Percentiles rank a stretch among this genome's conserved stretches.
Conservation (phyloP, 352 stramenopile species). For the Phytophthora pinifolia region DNA sequence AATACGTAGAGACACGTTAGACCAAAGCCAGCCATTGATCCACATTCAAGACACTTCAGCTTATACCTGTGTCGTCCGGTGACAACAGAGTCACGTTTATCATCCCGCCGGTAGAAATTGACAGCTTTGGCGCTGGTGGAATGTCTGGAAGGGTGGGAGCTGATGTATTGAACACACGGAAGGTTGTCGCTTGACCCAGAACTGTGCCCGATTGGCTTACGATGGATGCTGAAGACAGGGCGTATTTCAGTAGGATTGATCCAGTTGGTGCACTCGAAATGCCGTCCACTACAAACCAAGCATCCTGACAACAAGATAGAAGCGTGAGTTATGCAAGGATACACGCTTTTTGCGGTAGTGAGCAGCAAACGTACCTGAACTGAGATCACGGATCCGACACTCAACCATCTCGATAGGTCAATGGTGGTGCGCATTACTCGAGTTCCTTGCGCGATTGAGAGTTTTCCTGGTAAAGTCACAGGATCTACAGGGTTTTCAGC, state of each 20-base stretch:
- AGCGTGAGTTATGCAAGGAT: too few relatives aligned
- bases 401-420: conserved; percentile 38
- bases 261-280: conserved; percentile 34
- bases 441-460: conserved; percentile 40
- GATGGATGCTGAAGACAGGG: conserved; percentile 27
- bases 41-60: background rate
- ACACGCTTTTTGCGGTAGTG: too few relatives aligned
- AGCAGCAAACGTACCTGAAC: conserved; percentile 29
- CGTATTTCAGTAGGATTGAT: conserved; percentile 32
- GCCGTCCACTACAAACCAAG: conserved; percentile 41
- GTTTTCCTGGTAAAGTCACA: conserved; percentile 24
- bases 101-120: conserved; percentile 47
- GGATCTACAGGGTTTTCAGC: conserved; percentile 30
- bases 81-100: conserved; percentile 32
- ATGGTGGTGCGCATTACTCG: conserved; percentile 34
- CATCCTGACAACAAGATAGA: conserved; percentile 9
- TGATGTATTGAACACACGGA: conserved; percentile 40
- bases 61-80: conserved; percentile 42
- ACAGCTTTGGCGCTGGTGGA: conserved; percentile 31
- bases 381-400: conserved; percentile 36
- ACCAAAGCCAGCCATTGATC: background rate
- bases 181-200: conserved; percentile 31
- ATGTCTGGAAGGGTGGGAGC: conserved; percentile 30
- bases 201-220: conserved; percentile 24
- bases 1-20: conserved; percentile 5